These are phyloP conservation scores for Globisporangium megalacanthum DNA, from an alignment of 352 stramenopile species.

Conservation along the genomic window DNA sequence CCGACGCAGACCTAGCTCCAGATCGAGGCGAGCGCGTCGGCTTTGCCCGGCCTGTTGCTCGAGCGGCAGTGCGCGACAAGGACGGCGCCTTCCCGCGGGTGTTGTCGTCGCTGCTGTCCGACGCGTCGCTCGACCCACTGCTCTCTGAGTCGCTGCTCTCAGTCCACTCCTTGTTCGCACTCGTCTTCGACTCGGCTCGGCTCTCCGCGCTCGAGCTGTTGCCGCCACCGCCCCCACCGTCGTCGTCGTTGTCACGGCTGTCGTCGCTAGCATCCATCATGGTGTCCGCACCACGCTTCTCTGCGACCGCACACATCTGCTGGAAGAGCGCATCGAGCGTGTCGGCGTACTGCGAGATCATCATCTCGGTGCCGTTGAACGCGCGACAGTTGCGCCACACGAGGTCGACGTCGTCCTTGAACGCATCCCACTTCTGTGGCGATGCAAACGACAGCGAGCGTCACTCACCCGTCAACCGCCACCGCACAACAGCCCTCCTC, in stretches of 20 bases:
- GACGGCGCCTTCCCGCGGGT: conserved; percentile 12
- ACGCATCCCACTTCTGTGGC: conserved; percentile 60
- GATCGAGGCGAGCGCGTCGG: conserved; percentile 10
- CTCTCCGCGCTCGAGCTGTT: conserved; percentile 42
- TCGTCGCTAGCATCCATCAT: conserved; percentile 33
- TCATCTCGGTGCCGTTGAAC: conserved; percentile 74
- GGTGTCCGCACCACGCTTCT: conserved; percentile 42
- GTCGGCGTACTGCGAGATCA: conserved; percentile 76
- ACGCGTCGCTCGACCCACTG: conserved; percentile 48
- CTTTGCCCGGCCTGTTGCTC: conserved; percentile 15
- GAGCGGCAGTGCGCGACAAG: conserved; percentile 11
- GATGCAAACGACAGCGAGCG: no score
- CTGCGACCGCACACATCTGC: conserved; percentile 50
- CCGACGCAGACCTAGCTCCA: not conserved
- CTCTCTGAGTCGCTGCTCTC: conserved; percentile 60
- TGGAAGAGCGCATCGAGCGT: conserved; percentile 58
- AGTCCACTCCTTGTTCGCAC: conserved; percentile 56
- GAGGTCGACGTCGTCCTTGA: conserved; percentile 72
- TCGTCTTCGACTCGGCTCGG: conserved; percentile 33
- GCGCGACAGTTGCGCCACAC: conserved; percentile 83
- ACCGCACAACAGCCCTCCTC: conserved; percentile 4
- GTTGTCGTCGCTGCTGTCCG: conserved; percentile 36
- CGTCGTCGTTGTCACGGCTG: conserved; percentile 25
- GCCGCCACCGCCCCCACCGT: conserved; percentile 22
- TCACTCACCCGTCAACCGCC: not conserved